phyloP scores from a whole-genome alignment of 1,284 basidiomycete species.

The Tilletia caries region DNA sequence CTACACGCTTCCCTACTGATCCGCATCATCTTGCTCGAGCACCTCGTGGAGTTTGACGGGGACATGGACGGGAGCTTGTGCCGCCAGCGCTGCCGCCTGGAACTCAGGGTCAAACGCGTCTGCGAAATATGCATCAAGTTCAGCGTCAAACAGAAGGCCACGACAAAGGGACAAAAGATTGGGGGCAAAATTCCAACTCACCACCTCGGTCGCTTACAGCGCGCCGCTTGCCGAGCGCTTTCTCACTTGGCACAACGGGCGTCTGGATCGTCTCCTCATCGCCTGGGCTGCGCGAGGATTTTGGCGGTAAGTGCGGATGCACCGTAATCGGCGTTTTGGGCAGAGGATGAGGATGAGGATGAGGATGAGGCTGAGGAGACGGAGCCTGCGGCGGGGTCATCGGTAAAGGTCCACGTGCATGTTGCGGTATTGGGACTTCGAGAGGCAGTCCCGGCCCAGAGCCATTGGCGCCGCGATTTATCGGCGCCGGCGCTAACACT shows the following conservation, averaged over 20 bases:
- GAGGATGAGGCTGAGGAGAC: constrained; percentile 10
- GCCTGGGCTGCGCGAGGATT: no score
- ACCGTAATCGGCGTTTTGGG: neutral
- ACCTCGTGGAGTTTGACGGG: constrained; percentile 13
- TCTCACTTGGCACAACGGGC: constrained; percentile 35
- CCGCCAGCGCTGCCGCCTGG: constrained; percentile 7
- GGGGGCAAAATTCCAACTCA: neutral
- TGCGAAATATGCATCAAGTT: neutral
- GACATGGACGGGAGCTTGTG: constrained; percentile 4
- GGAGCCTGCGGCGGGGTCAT: neutral
- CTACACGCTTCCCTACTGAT: no score
- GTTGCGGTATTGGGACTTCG: constrained; percentile 23
- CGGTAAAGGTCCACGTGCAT: constrained; percentile 15
- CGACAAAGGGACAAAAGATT: no score
- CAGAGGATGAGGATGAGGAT: constrained; percentile 4
- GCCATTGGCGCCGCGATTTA: no score
- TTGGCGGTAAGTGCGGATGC: no score
- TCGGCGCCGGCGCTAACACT: no score
- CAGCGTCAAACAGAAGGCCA: no score
- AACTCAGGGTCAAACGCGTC: constrained; percentile 15
- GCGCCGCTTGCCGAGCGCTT: constrained; percentile 43
- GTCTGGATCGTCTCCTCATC: constrained; percentile 31
- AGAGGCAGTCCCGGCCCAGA: constrained; percentile 19
- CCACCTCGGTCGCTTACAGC: constrained; percentile 21
- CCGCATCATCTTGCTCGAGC: constrained; percentile 2